A percentile compares a stretch with the other conserved stretches of the same genome.
Evolutionary conservation across 352 stramenopile species (phyloP).

Genomic region (Phytophthora multivora): DNA sequence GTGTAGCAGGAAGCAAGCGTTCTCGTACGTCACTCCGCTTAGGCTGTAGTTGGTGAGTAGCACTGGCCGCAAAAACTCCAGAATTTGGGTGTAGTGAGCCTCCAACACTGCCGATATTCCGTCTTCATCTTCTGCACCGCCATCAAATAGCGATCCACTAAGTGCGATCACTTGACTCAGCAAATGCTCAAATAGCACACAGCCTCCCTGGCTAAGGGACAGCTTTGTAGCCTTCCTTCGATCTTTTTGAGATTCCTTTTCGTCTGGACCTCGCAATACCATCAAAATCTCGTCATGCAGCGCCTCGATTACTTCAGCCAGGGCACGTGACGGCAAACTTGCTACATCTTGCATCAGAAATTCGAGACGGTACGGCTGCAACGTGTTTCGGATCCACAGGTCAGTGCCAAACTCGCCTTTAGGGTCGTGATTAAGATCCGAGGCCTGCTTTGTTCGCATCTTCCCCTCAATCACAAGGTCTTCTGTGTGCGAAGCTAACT

Average conservation of each 20-base stretch:
- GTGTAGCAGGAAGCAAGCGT: slow-evolving; percentile 59
- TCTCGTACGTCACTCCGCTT: slow-evolving; percentile 68
- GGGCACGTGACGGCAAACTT: slow-evolving; percentile 44
- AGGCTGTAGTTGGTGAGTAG: slow-evolving; percentile 37
- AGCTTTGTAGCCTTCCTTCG: slow-evolving; percentile 28
- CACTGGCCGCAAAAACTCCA: slow-evolving; percentile 51
- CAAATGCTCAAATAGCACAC: slow-evolving; percentile 73
- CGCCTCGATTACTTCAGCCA: slow-evolving; percentile 57
- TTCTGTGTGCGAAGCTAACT: slow-evolving; percentile 52
- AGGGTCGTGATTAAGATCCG: slow-evolving; percentile 9
- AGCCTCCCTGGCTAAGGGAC: slow-evolving; percentile 56
- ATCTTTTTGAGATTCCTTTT: slow-evolving; percentile 22
- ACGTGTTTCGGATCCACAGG: slow-evolving; percentile 60
- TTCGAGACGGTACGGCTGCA: slow-evolving; percentile 75
- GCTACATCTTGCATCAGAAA: slow-evolving; percentile 65
- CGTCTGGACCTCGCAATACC: slow-evolving; percentile 34
- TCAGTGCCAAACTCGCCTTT: slow-evolving; percentile 51
- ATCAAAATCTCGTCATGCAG: slow-evolving; percentile 60
- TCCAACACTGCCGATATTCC: slow-evolving; percentile 51
- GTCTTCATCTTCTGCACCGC: slow-evolving; percentile 45
- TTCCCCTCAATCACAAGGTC: slow-evolving; percentile 51
- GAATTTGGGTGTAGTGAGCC: slow-evolving; percentile 52
- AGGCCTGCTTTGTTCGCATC: slow-evolving; percentile 15
- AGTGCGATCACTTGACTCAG: slow-evolving; percentile 47
- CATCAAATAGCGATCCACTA: slow-evolving; percentile 39